Conservation (phyloP, 2,329 filamentous ascomycete genomes). For the Fusarium proliferatum region DNA sequence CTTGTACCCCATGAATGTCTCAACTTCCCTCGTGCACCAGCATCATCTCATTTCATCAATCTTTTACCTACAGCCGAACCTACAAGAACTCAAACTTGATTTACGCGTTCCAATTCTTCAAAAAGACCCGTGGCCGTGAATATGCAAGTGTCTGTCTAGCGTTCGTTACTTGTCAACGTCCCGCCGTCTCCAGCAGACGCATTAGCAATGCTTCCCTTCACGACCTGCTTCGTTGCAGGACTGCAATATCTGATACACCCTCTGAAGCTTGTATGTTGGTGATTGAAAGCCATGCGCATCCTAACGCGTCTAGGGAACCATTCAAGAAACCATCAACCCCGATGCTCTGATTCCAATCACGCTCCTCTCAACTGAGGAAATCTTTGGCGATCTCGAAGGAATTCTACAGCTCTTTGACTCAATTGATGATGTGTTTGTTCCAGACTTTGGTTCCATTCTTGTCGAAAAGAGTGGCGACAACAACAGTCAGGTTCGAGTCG, state of each 20-base stretch:
- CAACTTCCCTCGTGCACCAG: conserved; percentile 11
- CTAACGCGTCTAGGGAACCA: conserved; percentile 49
- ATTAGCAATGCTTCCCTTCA: conserved; percentile 46
- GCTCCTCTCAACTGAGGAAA: conserved; percentile 52
- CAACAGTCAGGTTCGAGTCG: background rate
- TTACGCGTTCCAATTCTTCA: fast-evolving
- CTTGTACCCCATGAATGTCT: conserved; percentile 3
- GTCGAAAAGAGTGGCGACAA: conserved; percentile 51
- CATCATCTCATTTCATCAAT: background rate
- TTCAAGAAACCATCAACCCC: conserved; percentile 55
- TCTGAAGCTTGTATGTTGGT: conserved; percentile 47
- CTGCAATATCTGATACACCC: conserved; percentile 55
- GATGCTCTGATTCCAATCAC: conserved; percentile 56
- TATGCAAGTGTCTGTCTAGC: conserved; percentile 15
- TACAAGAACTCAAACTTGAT: background rate
- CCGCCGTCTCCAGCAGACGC: background rate
- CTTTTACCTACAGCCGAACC: background rate
- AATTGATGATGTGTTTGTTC: conserved; percentile 54
- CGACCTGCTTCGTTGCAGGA: conserved; percentile 53
- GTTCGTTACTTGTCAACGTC: background rate
- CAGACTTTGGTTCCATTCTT: conserved; percentile 53
- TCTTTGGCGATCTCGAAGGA: conserved; percentile 51
- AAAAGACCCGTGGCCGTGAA: background rate
- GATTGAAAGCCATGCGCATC: background rate
- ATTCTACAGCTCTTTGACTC: conserved; percentile 48